These are phyloP conservation scores for Alisma plantagoaquatica DNA, from an alignment of 106 monocot genomes.

Conservation along the genomic window DNA sequence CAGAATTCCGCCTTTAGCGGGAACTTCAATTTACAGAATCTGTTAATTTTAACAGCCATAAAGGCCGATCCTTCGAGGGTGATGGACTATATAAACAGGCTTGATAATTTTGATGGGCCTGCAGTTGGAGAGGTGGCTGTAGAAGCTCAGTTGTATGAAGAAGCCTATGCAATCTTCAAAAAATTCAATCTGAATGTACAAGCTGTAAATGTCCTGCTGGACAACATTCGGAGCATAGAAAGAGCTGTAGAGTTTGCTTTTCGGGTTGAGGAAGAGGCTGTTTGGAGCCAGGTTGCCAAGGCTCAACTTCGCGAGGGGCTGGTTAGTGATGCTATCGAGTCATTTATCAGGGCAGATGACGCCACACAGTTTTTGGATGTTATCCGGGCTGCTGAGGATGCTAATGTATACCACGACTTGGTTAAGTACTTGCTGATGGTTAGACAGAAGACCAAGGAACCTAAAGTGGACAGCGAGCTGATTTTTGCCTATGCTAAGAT, in stretches of 20 bases:
- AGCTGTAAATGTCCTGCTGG: constrained; percentile 89
- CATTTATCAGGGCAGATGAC: constrained; percentile 98
- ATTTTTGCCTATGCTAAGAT: constrained; percentile 98
- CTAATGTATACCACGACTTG: constrained; percentile 87
- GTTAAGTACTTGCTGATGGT: constrained; percentile 95
- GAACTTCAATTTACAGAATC: constrained; percentile 94
- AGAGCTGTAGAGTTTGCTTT: constrained; percentile 95
- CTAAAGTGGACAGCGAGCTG: constrained; percentile 93
- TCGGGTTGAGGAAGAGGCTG: constrained; percentile 97
- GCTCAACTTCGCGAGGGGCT: constrained; percentile 89
- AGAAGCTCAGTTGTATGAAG: constrained; percentile 92
- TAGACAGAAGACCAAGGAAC: constrained; percentile 86
- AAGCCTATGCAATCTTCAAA: constrained; percentile 96
- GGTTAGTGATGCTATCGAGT: constrained; percentile 96
- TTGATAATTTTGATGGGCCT: constrained; percentile 99
- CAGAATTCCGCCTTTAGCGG: constrained; percentile 98
- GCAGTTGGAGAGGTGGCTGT: constrained; percentile 98
- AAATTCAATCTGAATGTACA: constrained; percentile 97
- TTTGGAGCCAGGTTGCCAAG: constrained; percentile 98
- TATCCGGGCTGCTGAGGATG: constrained; percentile 80
- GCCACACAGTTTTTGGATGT: constrained; percentile 88
- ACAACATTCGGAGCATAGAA: constrained; percentile 87
- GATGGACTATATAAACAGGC: constrained; percentile 93
- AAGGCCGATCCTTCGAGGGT: constrained; percentile 98
- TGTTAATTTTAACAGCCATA: constrained; percentile 90